phyloP scores from a whole-genome alignment of 1,284 basidiomycete species.

The Rhodotorula sp. region DNA sequence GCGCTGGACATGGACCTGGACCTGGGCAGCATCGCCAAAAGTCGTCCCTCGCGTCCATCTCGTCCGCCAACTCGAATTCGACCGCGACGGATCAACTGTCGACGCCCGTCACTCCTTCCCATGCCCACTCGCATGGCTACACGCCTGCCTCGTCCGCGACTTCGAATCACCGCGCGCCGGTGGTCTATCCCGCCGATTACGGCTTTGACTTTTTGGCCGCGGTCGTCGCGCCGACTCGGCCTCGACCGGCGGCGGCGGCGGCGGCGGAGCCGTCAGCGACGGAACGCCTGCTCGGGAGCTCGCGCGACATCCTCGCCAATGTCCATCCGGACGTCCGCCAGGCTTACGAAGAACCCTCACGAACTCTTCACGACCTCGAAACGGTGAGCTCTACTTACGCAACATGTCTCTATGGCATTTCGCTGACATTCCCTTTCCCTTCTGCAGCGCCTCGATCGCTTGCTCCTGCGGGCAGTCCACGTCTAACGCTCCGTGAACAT shows the following conservation, averaged over 20 bases:
- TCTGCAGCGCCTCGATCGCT: background rate
- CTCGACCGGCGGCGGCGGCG: no score
- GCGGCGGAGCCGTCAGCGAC: background rate
- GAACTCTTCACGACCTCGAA: conserved; percentile 5
- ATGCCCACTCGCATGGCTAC: conserved; percentile 45
- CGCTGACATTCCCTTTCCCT: background rate
- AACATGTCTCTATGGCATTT: background rate
- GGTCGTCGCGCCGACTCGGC: conserved; percentile 59
- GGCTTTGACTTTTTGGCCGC: conserved; percentile 77
- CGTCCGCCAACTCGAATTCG: conserved; percentile 9
- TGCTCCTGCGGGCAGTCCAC: background rate
- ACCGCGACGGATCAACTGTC: conserved; percentile 45
- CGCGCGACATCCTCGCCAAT: background rate
- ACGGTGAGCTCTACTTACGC: background rate
- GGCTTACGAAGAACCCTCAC: background rate
- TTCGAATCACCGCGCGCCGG: conserved; percentile 49
- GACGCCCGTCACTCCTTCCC: conserved; percentile 47
- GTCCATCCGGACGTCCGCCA: conserved; percentile 2
- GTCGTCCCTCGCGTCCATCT: conserved; percentile 33
- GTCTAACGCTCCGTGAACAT: background rate
- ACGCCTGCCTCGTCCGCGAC: conserved; percentile 40
- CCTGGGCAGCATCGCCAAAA: conserved; percentile 28
- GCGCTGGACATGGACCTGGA: conserved; percentile 11
- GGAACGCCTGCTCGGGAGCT: background rate
- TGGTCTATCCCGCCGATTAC: conserved; percentile 74